Evolutionary conservation across 164 flowering plant species (phyloP), one percentile per base, ranked within the genome.

Genomic region (Santalum album): DNA sequence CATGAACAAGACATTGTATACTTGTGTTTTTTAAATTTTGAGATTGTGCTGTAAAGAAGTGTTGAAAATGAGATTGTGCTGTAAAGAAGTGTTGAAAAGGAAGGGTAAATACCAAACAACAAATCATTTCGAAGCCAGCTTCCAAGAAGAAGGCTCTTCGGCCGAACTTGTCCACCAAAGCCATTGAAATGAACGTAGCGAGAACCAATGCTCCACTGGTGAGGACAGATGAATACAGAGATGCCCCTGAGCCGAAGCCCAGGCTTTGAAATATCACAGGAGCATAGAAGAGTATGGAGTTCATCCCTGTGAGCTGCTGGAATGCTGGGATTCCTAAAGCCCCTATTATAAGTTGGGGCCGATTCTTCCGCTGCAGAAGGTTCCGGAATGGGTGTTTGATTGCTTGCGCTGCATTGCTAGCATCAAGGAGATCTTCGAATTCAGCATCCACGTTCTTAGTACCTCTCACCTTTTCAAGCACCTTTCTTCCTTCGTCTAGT

Each of bases 301-400:
- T 91, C 72, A 64, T 91, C 20, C 98, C 98, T 0, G 96, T 80
- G 26, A 88, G 82, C 56, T 91, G 95, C 58, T 91, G 96, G 69
- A 88, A 91, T 20, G 95, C 91, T 0, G 98, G 96, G 47, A 90
- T 82, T 7, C 84, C 87, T 15, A 87, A 20, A 3, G 85, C 90
- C 22, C 85, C 96, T 2, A 91, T 74, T 7, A 91, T 64, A 60
- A 88, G 44, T 54, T 84, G 92, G 16, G 98, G 98, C 1, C 98
- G 78, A 55, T 90, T 77, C 56, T 68, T 83, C 44, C 76, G 56
- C 54, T 50, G 1, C 0, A 90, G 62, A 23, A 90, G 83, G 67
- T 87, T 87, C 57, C 75, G 71, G 55, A 90, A 90, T 0, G 98
- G 98, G 62, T 82, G 66, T 59, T 80, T 80, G 18, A 87, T 60